Evolutionary conservation across 352 stramenopile species (phyloP).

Genomic region (Phytophthora palmivora): DNA sequence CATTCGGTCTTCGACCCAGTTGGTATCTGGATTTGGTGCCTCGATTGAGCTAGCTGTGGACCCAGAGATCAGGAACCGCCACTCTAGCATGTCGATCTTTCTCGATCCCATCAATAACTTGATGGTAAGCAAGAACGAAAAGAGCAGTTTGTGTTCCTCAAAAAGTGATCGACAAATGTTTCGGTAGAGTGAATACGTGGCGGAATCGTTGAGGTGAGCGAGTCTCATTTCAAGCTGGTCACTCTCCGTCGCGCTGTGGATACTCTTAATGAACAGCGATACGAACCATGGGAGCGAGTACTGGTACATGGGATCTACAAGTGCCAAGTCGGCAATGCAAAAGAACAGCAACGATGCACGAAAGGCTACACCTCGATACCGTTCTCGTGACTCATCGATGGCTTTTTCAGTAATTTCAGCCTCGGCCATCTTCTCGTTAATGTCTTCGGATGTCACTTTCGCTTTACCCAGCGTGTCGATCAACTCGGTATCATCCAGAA

Average conservation of each 20-base stretch:
- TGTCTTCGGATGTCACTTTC: constrained; percentile 93
- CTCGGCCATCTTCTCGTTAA: constrained; percentile 94
- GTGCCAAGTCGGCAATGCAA: constrained; percentile 90
- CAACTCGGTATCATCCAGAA: constrained; percentile 93
- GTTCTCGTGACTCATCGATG: constrained; percentile 91
- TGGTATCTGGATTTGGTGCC: constrained; percentile 76
- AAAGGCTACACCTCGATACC: constrained; percentile 91
- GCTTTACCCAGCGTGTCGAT: constrained; percentile 93
- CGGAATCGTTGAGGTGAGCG: constrained; percentile 90
- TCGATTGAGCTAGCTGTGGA: constrained; percentile 67
- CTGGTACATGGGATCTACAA: constrained; percentile 95
- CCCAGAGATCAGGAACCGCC: constrained; percentile 94
- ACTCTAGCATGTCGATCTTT: constrained; percentile 91
- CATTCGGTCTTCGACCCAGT: constrained; percentile 76
- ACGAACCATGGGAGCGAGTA: constrained; percentile 96
- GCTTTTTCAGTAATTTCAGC: constrained; percentile 92
- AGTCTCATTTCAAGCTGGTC: constrained; percentile 88
- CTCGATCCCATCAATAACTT: constrained; percentile 79
- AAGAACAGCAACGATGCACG: constrained; percentile 93
- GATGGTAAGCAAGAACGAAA: constrained; percentile 93
- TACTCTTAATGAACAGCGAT: constrained; percentile 91
- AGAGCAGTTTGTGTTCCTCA: constrained; percentile 95
- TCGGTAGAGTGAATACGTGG: constrained; percentile 94
- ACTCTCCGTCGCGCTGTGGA: constrained; percentile 80
- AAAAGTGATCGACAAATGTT: constrained; percentile 95